phyloP scores from a whole-genome alignment of 2,329 filamentous ascomycete species.

The Botrytis paeoniae region DNA sequence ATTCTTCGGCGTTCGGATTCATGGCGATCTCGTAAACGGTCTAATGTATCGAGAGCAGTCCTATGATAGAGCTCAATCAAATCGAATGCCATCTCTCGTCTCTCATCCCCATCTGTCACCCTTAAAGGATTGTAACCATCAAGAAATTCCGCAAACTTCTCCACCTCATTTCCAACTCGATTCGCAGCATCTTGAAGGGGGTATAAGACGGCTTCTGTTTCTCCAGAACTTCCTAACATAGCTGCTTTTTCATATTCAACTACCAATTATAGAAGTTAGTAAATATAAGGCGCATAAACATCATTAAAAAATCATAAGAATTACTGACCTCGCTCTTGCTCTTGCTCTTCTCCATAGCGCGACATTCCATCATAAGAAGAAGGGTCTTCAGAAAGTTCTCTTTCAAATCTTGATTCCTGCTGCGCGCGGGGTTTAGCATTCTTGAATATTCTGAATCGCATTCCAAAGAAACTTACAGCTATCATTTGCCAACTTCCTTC shows the following conservation, averaged over 20 bases:
- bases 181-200: constrained; percentile 64
- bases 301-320: not conserved
- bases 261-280: not conserved
- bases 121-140: constrained; percentile 66
- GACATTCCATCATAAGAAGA: constrained; percentile 35
- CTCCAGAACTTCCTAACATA: constrained; percentile 38
- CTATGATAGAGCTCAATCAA: constrained; percentile 64
- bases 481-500: constrained; percentile 37
- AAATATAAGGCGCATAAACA: not conserved
- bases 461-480: constrained; percentile 28
- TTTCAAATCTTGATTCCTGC: constrained; percentile 33
- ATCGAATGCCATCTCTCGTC: constrained; percentile 64
- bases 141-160: constrained; percentile 78
- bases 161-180: constrained; percentile 74
- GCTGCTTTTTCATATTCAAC: constrained; percentile 30
- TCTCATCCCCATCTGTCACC: constrained; percentile 49
- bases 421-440: constrained; percentile 19
- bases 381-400: constrained; percentile 36
- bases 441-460: not conserved
- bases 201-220: constrained; percentile 50
- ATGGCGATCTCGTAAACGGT: constrained; percentile 44
- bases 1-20: constrained; percentile 33
- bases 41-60: constrained; percentile 49
- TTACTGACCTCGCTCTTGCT: constrained; percentile 31
- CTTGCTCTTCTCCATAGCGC: constrained; percentile 34